These are phyloP conservation scores for Bombardia bombarda DNA, from an alignment of 495 filamentous ascomycete species.

Conservation along the genomic window DNA sequence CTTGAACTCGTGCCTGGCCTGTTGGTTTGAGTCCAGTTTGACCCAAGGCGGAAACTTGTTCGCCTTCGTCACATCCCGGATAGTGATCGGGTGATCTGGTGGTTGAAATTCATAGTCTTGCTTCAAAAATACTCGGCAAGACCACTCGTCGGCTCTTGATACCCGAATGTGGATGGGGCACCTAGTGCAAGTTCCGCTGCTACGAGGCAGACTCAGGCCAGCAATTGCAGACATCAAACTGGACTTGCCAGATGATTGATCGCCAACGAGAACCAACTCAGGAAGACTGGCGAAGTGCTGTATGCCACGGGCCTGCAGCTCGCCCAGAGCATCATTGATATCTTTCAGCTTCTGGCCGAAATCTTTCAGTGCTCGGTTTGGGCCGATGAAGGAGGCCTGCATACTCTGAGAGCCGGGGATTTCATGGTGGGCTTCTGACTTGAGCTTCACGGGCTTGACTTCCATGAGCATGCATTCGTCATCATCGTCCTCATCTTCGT, in stretches of 20 bases:
- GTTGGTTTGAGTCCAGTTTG: slow-evolving; percentile 6
- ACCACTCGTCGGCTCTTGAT: slow-evolving; percentile 49
- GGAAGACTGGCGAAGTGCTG: slow-evolving; percentile 55
- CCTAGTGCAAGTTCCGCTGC: slow-evolving; percentile 62
- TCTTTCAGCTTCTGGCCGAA: slow-evolving; percentile 37
- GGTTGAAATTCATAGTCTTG: slow-evolving; percentile 44
- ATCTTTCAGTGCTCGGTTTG: slow-evolving; percentile 26
- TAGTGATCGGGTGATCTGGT: slow-evolving; percentile 16
- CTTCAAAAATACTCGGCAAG: slow-evolving; percentile 54
- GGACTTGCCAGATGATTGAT: slow-evolving; percentile 74
- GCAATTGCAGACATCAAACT: slow-evolving; percentile 74
- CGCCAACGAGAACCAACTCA: slow-evolving; percentile 71
- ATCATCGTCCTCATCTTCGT: slow-evolving; percentile 10
- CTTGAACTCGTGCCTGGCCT: slow-evolving; percentile 33
- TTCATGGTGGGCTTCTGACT: not conserved
- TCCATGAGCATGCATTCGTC: slow-evolving; percentile 15
- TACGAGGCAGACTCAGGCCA: slow-evolving; percentile 66
- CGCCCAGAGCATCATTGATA: slow-evolving; percentile 39
- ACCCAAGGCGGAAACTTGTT: slow-evolving; percentile 42
- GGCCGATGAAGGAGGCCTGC: slow-evolving; percentile 23
- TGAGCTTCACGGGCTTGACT: slow-evolving; percentile 2
- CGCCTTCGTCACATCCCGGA: slow-evolving; percentile 28
- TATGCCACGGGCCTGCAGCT: slow-evolving; percentile 38
- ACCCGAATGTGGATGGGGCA: slow-evolving; percentile 76
- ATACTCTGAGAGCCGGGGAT: slow-evolving; percentile 2